Conservation (phyloP, 139 green algal genomes). For the Tetradesmus obliquus region DNA sequence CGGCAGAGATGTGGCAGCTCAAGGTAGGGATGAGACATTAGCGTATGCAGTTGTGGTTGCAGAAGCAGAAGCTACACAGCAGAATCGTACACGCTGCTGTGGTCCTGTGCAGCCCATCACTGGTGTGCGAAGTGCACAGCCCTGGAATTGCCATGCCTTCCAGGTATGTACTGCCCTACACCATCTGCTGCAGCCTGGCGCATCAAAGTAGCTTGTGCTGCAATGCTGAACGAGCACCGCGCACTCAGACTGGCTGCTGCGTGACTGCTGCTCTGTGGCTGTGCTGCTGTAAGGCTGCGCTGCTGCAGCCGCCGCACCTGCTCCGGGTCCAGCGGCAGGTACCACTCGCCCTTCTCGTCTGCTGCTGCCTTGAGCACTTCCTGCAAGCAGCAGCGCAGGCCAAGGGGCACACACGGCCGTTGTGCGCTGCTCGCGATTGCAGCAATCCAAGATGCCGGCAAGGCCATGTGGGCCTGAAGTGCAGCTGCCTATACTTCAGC, state of each 20-base stretch:
- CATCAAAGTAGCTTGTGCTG: not conserved
- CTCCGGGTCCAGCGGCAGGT: constrained; percentile 79
- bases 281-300: no score
- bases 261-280: no score
- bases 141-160: not conserved
- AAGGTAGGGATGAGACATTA: not conserved
- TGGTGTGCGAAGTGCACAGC: no score
- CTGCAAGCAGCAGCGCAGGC: constrained; percentile 46
- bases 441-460: not conserved
- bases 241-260: no score
- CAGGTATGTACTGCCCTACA: not conserved
- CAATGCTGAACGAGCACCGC: no score
- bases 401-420: not conserved
- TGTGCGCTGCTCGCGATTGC: not conserved
- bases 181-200: no score
- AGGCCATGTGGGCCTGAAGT: no score
- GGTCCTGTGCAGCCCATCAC: no score
- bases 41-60: not conserved
- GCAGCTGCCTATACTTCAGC: no score
- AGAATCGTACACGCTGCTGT: not conserved
- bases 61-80: not conserved
- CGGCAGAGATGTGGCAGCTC: not conserved
- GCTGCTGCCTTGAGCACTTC: constrained; percentile 84
- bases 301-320: constrained; percentile 65
- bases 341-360: constrained; percentile 88